Conservation (phyloP, 2,329 filamentous ascomycete genomes). For the Fusarium sp. region DNA sequence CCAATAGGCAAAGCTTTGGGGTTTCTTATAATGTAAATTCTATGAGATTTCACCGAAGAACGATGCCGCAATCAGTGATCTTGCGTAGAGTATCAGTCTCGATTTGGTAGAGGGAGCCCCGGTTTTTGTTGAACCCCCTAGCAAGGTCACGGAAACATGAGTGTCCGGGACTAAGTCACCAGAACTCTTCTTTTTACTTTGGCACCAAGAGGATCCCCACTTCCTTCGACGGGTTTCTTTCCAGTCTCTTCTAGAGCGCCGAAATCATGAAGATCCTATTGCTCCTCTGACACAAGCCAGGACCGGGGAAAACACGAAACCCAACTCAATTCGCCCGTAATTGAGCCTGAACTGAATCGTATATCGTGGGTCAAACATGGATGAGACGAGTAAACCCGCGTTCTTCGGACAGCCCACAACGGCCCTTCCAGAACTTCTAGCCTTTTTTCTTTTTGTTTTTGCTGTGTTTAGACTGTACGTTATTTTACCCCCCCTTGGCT, state of each 20-base stretch:
- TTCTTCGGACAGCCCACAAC: conserved; percentile 8
- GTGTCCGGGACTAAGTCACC: conserved; percentile 14
- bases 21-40: no score
- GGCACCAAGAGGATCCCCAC: conserved; percentile 34
- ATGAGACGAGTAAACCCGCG: conserved; percentile 19
- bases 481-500: conserved; percentile 12
- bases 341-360: conserved; percentile 10
- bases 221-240: conserved; percentile 43
- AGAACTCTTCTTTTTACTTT: conserved; percentile 26
- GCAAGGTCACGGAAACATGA: conserved; percentile 14
- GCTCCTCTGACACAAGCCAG: conserved; percentile 11
- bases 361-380: conserved; percentile 30
- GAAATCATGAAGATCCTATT: conserved; percentile 35
- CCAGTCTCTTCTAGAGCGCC: conserved; percentile 43
- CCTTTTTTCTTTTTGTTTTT: conserved; percentile 8
- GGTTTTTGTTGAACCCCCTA: no score
- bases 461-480: not conserved
- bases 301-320: conserved; percentile 14
- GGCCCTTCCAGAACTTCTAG: conserved; percentile 20
- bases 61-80: no score
- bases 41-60: no score
- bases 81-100: no score
- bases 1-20: no score
- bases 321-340: not conserved
- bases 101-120: no score